Evolutionary conservation across 345 rosid species (phyloP), one percentile per base, ranked within the genome.

Genomic region (Aurinia saxatilis): DNA sequence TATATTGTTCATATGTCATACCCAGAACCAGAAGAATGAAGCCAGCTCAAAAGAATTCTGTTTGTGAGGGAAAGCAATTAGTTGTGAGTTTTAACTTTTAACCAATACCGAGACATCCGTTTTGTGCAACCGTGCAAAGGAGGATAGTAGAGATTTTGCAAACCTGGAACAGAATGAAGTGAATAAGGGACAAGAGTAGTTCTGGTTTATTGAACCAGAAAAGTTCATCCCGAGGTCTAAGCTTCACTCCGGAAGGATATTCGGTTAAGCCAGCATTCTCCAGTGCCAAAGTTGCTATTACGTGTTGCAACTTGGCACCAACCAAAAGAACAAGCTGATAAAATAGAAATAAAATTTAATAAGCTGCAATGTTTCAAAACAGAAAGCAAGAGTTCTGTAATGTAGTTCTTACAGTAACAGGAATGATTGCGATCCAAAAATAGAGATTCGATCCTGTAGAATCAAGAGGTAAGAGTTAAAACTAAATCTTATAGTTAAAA

Each of bases 21-120:
- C 99, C 99, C 99, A 93, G 58, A 87, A 87, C 97, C 97, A 90
- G 77, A 90, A 87, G 83, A 90, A 93, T 2, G 99, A 87, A 49
- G 99, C 97, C 71, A 93, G 76, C 50, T 93, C 99, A 65, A 93
- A 93, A 10, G 99, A 84, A 65, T 93, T 93, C 99, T 93, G 96
- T 78, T 18, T 49, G 41, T 68, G 29, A 56, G 25, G 25, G 55
- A 34, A 33, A 44, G 10, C 37, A 55, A n/a, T n/a, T n/a, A 68
- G n/a, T 27, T 34, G 57, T 79, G 60, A 80, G 73, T 65, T 39
- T 61, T 82, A n/a, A n/a, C n/a, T n/a, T n/a, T n/a, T n/a, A n/a
- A n/a, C 39, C 27, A 39, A 61, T 45, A 31, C 39, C 5, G 0
- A 27, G 3, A 21, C 38, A 11, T n/a, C 14, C 14, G 8, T 11